A percentile compares a stretch with the other conserved stretches of the same genome.
Evolutionary conservation across 2,329 filamentous ascomycete species (phyloP).

Genomic region (Aspergillus quadricinctus): DNA sequence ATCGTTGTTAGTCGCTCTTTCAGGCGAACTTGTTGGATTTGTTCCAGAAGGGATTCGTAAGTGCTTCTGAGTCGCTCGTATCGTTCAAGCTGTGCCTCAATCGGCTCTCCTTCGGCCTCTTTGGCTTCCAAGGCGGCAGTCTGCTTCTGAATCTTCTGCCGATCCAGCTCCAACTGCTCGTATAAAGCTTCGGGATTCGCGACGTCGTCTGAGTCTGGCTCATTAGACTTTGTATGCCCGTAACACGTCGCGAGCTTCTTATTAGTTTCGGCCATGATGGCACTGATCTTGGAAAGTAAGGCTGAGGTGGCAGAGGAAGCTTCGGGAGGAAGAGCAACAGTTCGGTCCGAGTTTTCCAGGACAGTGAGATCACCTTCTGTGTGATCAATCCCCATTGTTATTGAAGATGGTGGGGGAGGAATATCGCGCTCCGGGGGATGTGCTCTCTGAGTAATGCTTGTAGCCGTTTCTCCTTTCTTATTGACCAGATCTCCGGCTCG

Average conservation of each 20-base stretch:
- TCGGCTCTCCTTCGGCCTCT: conserved; percentile 32
- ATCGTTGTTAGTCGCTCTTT: conserved; percentile 24
- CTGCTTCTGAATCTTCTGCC: conserved; percentile 41
- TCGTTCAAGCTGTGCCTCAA: conserved; percentile 35
- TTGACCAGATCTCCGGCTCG: conserved; percentile 75
- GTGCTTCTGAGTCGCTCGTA: conserved; percentile 34
- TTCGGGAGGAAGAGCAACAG: conserved; percentile 33
- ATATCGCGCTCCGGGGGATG: conserved; percentile 66
- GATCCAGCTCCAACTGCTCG: conserved; percentile 42
- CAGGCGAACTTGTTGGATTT: conserved; percentile 37
- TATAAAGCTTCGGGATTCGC: conserved; percentile 39
- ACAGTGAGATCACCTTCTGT: conserved; percentile 25
- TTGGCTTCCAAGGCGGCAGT: conserved; percentile 31
- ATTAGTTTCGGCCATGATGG: conserved; percentile 67
- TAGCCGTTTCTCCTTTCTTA: conserved; percentile 73
- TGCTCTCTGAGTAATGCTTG: conserved; percentile 70
- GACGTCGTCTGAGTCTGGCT: conserved; percentile 46
- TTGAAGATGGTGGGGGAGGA: conserved; percentile 68
- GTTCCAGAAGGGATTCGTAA: conserved; percentile 43
- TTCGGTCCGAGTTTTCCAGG: conserved; percentile 25
- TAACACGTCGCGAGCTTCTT: conserved; percentile 58
- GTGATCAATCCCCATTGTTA: conserved; percentile 38
- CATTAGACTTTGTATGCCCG: conserved; percentile 61
- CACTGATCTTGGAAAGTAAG: conserved; percentile 64
- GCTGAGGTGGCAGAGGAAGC: conserved; percentile 62